Evolutionary conservation across 75 land plant genomes (phyloP).

Genomic region (Cunninghamia lanceolata): DNA sequence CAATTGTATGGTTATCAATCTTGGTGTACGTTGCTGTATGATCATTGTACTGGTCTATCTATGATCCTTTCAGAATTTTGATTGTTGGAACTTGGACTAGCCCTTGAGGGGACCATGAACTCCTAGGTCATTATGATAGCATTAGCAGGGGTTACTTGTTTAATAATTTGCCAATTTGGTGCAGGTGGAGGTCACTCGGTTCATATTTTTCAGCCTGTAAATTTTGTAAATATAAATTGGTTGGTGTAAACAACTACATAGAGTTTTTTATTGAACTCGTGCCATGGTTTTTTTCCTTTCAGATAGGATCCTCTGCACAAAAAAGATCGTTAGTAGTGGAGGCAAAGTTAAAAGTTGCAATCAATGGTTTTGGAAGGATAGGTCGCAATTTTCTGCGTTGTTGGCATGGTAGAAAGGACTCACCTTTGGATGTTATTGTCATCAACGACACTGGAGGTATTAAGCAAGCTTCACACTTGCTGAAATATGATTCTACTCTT

Average conservation of each 20-base stretch:
- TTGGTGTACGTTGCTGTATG: not conserved
- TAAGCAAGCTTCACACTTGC: conserved; percentile 97
- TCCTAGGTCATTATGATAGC: not conserved
- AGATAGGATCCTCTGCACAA: conserved; percentile 41
- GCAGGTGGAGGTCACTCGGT: not conserved
- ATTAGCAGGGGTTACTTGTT: not conserved
- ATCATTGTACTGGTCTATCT: not conserved
- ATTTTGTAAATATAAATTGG: not conserved
- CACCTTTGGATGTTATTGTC: conserved; percentile 88
- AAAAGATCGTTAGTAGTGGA: conserved; percentile 50
- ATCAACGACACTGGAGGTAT: conserved; percentile 99
- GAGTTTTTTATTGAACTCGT: not conserved
- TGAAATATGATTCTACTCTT: conserved; percentile 97
- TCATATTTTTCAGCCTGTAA: not conserved
- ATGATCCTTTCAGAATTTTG: not conserved
- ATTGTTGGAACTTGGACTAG: not conserved
- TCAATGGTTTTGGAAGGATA: conserved; percentile 97
- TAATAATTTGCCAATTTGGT: not conserved
- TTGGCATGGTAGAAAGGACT: conserved; percentile 98
- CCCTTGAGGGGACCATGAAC: not conserved
- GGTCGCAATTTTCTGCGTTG: conserved; percentile 98
- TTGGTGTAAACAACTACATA: not conserved
- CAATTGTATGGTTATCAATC: not conserved
- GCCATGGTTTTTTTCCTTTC: not conserved
- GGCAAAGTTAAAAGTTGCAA: conserved; percentile 97